Evolutionary conservation across 805 yeast species (phyloP).

Genomic region (Kodamaea kaohsiungensis): DNA sequence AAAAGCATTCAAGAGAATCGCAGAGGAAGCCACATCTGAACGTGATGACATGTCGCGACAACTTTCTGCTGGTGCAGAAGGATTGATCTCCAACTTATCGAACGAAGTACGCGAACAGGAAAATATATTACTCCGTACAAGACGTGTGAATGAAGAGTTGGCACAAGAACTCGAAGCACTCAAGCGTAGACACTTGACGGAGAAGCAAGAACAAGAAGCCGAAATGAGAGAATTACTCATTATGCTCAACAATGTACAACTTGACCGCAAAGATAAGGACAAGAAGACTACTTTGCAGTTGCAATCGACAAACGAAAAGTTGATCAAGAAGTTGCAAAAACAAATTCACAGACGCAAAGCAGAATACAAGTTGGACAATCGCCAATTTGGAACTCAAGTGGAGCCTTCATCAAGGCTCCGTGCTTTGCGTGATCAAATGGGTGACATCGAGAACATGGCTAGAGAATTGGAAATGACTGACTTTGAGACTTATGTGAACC

Average conservation of each 20-base stretch:
- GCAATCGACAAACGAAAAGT: slow-evolving; percentile 33
- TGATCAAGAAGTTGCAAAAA: slow-evolving; percentile 43
- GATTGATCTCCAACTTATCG: slow-evolving; percentile 59
- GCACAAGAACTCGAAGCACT: slow-evolving; percentile 62
- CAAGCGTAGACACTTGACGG: slow-evolving; percentile 57
- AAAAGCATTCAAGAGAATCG: slow-evolving; percentile 21
- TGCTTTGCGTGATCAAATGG: slow-evolving; percentile 80
- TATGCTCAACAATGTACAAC: slow-evolving; percentile 47
- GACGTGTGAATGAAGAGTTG: slow-evolving; percentile 62
- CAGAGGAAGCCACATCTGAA: slow-evolving; percentile 30
- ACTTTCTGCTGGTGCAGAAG: slow-evolving; percentile 74
- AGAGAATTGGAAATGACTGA: slow-evolving; percentile 84
- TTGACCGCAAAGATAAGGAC: slow-evolving; percentile 31
- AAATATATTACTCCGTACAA: slow-evolving; percentile 54
- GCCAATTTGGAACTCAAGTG: slow-evolving; percentile 51
- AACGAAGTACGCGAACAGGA: slow-evolving; percentile 66
- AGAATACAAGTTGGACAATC: slow-evolving; percentile 47
- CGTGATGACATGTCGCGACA: slow-evolving; percentile 64
- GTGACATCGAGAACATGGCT: slow-evolving; percentile 79
- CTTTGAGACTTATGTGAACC: slow-evolving; percentile 48
- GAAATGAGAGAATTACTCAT: slow-evolving; percentile 75
- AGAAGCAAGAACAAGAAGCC: slow-evolving; percentile 73
- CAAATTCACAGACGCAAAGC: slow-evolving; percentile 50
- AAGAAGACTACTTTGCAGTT: slow-evolving; percentile 38
- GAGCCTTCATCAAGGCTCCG: slow-evolving; percentile 80